Base-by-base conservation (phyloP, 441 rosid genomes). In the Pelargonium cotyledonis region DNA sequence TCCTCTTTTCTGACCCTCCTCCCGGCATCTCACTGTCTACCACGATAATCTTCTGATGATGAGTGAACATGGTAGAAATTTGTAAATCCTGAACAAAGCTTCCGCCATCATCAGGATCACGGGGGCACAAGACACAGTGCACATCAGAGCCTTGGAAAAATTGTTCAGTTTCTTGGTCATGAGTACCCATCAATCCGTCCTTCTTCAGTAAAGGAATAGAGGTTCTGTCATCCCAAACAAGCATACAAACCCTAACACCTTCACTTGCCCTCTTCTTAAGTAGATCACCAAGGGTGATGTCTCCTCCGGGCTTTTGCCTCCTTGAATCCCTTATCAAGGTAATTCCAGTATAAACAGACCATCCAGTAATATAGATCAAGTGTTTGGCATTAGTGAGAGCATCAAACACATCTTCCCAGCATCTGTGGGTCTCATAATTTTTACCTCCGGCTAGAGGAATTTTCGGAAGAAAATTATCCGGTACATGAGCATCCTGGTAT, bases 331-430 rank as follows among this genome's bases (percentile, higher is more conserved):
- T 77, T 0, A 84, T 60, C 77, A 87, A 66, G 14, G 80, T 69
- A n/a, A 84, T 68, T 29, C 72, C 15, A 11, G 84, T 26, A 61
- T 76, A 29, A 0, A 87, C 76, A 0, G 89, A 84, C 92, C 92
- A 87, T 0, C 92, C 92, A 0, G 86, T 71, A 8, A 85, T 79
- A 67, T 87, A 87, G 53, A 85, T 77, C 8, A 87, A 75, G 71
- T 85, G 79, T n/a, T 75, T 70, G 0, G 89, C 87, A 0, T 80
- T 65, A 44, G 41, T 61, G 38, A 87, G 81, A 1, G 85, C 81
- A 15, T 84, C 79, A 5, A 83, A 87, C 8, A 87, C 81, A 16
- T 84, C 89, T 79, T 87, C 92, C 92, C 89, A 87, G 51, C 89
- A 85, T 60, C 82, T 64, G 46, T 61, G 85, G 65, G 76, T 74